These are phyloP conservation scores for Aspergillus carbonarius DNA, from an alignment of 2,329 filamentous ascomycete genomes.

Conservation along the genomic window DNA sequence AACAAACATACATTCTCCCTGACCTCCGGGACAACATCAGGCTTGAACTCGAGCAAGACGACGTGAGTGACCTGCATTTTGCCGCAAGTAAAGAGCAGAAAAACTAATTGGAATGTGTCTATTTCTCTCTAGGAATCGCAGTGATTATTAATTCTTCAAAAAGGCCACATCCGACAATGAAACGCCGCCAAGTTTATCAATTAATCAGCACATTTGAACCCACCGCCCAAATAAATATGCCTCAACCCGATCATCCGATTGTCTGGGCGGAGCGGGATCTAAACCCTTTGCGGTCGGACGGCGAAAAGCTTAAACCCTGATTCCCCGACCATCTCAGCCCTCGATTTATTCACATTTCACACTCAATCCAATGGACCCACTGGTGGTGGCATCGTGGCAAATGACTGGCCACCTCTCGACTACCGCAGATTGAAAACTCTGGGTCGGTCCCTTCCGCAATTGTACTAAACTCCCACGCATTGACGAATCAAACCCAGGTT, in stretches of 20 bases:
- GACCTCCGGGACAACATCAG: background rate
- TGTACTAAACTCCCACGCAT: background rate
- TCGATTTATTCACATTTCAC: background rate
- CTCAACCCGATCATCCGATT: background rate
- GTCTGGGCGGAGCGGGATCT: background rate
- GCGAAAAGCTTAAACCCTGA: background rate
- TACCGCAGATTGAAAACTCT: too few relatives aligned
- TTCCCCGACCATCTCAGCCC: background rate
- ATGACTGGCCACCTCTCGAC: too few relatives aligned
- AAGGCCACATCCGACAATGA: background rate
- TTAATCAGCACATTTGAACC: background rate
- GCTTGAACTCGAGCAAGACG: background rate
- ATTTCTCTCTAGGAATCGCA: background rate
- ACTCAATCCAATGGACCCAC: too few relatives aligned
- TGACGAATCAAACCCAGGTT: background rate
- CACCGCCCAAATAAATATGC: background rate
- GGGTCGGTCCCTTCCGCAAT: background rate
- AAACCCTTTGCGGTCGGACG: background rate
- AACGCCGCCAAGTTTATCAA: background rate
- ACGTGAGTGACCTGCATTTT: constrained; percentile 3
- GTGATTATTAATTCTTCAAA: background rate
- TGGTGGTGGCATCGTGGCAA: too few relatives aligned
- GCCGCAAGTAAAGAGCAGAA: background rate
- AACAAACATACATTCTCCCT: background rate
- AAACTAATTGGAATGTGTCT: background rate